Evolutionary conservation across 352 stramenopile species (phyloP), one percentile per base, ranked within the genome.

Genomic region (Phytophthora hybrid): DNA sequence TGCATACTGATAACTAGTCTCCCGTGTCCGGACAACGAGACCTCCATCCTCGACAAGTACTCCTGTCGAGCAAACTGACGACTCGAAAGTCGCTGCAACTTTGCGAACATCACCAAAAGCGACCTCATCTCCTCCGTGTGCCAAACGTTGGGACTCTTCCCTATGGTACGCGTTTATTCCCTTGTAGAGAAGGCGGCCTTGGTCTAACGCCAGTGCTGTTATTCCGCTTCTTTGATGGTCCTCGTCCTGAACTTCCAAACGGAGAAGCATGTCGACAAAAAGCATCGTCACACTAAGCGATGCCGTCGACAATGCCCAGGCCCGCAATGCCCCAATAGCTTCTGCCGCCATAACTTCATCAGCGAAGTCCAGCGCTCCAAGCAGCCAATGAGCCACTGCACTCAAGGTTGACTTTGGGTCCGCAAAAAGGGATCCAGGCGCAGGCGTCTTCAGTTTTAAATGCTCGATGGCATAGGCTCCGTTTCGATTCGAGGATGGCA

Each of bases 1-100:
- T 14, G 90, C 90, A 71, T 97, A 95, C 63, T 97, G 90, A 37
- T 96, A 96, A 71, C 90, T 97, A 19, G 89, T 96, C 71, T 97
- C 90, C 41, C 90, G 79, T 4, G 90, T 97, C 16, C 90, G 80
- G 2, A 97, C 90, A 32, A 87, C 83, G 11, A 85, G 65, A 3
- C 89, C 89, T 19, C 83, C 88, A 55, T 96, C 88, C 75, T 97
- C 90, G 16, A 96, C 79, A 18, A 88, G 79, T 13, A 95, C 87
- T 19, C 90, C 90, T n/a, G 76, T 73, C 1, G 90, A 97, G 52
- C 90, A 95, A 4, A 90, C 74, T 0, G 90, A 91, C 6, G 85
- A 75, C 51, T 97, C 90, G 63, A 97, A 97, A n/a, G 93, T 46
- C 9, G 85, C 90, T 19, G 79, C 79, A 49, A 95, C 80, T 61